These are phyloP conservation scores for Priceomyces fermenticarens DNA, from an alignment of 805 yeast species.

Conservation along the genomic window DNA sequence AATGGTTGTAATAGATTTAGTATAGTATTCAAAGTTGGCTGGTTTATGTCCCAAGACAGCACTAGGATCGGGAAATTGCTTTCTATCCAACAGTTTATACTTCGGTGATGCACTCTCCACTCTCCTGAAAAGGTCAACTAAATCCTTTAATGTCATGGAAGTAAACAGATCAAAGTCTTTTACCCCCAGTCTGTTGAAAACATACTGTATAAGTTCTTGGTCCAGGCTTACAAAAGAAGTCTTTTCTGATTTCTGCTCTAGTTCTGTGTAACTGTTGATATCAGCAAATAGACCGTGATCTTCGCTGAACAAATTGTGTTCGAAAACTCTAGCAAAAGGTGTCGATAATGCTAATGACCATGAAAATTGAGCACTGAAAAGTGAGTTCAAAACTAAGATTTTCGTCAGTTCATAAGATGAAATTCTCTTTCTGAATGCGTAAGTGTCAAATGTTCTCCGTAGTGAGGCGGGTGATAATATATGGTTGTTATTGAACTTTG, in stretches of 20 bases:
- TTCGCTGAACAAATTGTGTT: constrained; percentile 30
- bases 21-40: constrained; percentile 27
- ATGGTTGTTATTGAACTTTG: constrained; percentile 31
- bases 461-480: constrained; percentile 26
- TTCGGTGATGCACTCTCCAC: constrained; percentile 19
- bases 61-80: constrained; percentile 15
- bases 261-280: constrained; percentile 11
- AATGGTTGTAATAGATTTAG: constrained; percentile 21
- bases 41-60: constrained; percentile 23
- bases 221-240: constrained; percentile 21
- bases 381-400: constrained; percentile 30
- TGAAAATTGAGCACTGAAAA: constrained; percentile 31
- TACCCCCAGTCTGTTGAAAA: constrained; percentile 18
- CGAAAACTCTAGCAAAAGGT: constrained; percentile 37
- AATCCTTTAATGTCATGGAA: constrained; percentile 12
- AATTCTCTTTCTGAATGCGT: constrained; percentile 13
- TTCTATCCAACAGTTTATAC: constrained; percentile 7
- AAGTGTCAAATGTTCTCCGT: constrained; percentile 19
- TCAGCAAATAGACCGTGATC: constrained; percentile 15
- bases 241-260: constrained; percentile 11
- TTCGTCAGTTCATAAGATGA: constrained; percentile 19
- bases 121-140: constrained; percentile 16
- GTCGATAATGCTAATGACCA: constrained; percentile 36
- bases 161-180: constrained; percentile 16
- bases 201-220: constrained; percentile 15